Evolutionary conservation across 768 basidiomycete species (phyloP).

Genomic region (Phylloporus sp.): DNA sequence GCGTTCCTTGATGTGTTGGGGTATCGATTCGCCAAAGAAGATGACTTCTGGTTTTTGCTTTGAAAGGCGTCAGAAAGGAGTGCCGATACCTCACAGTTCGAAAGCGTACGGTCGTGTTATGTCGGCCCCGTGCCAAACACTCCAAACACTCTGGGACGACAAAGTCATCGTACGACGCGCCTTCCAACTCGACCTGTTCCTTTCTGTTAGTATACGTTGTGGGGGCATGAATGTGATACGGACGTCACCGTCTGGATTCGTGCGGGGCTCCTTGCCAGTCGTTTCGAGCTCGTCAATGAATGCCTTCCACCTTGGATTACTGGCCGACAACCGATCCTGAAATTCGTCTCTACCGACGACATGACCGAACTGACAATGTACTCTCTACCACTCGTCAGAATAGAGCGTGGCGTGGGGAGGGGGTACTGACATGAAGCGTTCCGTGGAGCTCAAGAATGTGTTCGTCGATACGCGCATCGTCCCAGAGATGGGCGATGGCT

Average conservation of each 20-base stretch:
- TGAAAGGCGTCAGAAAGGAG: slow-evolving; percentile 20
- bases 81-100: neutral
- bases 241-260: slow-evolving; percentile 93
- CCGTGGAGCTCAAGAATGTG: slow-evolving; percentile 84
- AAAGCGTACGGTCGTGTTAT: slow-evolving; percentile 52
- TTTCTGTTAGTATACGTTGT: neutral
- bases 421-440: slow-evolving; percentile 64
- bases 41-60: slow-evolving; percentile 76
- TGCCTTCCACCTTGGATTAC: slow-evolving; percentile 77
- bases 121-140: slow-evolving; percentile 56
- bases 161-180: slow-evolving; percentile 72
- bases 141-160: slow-evolving; percentile 70
- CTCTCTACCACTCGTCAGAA: slow-evolving; percentile 39
- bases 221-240: slow-evolving; percentile 20
- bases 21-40: slow-evolving; percentile 90
- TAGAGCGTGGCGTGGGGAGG: neutral
- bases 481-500: slow-evolving; percentile 50
- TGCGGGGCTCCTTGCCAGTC: slow-evolving; percentile 57
- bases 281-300: slow-evolving; percentile 61
- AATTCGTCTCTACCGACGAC: slow-evolving; percentile 59
- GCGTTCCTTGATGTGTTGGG: slow-evolving; percentile 53
- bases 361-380: slow-evolving; percentile 75
- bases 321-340: slow-evolving; percentile 63
- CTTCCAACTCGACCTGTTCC: slow-evolving; percentile 71
- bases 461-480: slow-evolving; percentile 31